A percentile compares a stretch with the other conserved stretches of the same genome.
phyloP scores from a whole-genome alignment of 2,329 filamentous ascomycete species.

The Colletotrichum sp. region DNA sequence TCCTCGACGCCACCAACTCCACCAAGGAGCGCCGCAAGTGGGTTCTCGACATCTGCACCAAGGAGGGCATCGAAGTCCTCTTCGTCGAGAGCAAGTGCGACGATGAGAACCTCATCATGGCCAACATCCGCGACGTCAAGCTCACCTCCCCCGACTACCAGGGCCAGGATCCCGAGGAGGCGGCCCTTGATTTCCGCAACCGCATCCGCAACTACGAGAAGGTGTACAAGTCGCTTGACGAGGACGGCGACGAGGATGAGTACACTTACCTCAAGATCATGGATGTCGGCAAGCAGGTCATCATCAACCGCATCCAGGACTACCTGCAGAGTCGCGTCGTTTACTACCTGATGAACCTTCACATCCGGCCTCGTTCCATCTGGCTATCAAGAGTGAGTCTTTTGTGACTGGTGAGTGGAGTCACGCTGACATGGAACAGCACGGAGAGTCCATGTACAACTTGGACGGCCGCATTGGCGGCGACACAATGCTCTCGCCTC shows the following conservation, averaged over 20 bases:
- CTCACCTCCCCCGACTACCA: constrained; percentile 94
- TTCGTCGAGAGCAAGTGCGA: constrained; percentile 98
- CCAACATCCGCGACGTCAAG: constrained; percentile 97
- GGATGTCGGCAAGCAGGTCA: constrained; percentile 92
- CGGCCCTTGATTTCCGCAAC: constrained; percentile 89
- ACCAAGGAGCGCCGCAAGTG: constrained; percentile 88
- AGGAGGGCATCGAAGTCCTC: constrained; percentile 83
- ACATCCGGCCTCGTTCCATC: constrained; percentile 95
- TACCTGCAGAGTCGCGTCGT: constrained; percentile 96
- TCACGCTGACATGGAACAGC: constrained; percentile 51
- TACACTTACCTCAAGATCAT: constrained; percentile 98
- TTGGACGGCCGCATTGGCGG: constrained; percentile 90
- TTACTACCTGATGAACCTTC: constrained; percentile 98
- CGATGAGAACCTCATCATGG: constrained; percentile 95
- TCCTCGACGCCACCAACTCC: constrained; percentile 96
- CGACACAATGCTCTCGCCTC: constrained; percentile 83
- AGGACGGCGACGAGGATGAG: constrained; percentile 77
- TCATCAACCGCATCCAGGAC: constrained; percentile 97
- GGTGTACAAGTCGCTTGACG: constrained; percentile 92
- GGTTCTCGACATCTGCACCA: constrained; percentile 82
- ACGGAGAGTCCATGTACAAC: constrained; percentile 95
- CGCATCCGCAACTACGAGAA: constrained; percentile 98
- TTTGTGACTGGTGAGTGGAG: neutral
- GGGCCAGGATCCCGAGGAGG: constrained; percentile 90
- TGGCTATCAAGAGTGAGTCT: constrained; percentile 87